Conservation (phyloP, 768 basidiomycete species). For the Lactarius sanguifluus region DNA sequence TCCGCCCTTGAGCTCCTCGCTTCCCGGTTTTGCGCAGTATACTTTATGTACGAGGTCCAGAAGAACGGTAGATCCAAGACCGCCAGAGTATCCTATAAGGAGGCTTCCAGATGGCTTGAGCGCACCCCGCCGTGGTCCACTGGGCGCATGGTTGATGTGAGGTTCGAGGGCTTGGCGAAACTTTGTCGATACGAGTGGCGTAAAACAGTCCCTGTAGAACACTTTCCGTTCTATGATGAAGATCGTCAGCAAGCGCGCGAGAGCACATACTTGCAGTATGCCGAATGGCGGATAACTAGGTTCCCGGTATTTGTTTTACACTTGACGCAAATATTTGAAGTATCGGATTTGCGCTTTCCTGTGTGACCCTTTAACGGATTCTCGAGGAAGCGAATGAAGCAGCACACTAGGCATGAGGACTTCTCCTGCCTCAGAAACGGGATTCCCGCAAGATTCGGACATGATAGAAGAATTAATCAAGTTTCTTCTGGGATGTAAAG, state of each 20-base stretch:
- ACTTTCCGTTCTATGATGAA: not conserved
- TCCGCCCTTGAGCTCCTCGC: constrained; percentile 48
- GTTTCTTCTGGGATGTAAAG: not conserved
- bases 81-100: constrained; percentile 73
- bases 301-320: constrained; percentile 68
- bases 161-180: constrained; percentile 69
- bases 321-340: constrained; percentile 65
- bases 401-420: constrained; percentile 64
- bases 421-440: constrained; percentile 53
- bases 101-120: constrained; percentile 70
- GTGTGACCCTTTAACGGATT: not conserved
- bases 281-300: constrained; percentile 73
- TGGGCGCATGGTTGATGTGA: constrained; percentile 53
- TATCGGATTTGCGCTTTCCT: constrained; percentile 71
- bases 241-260: constrained; percentile 12
- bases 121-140: constrained; percentile 55
- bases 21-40: constrained; percentile 46
- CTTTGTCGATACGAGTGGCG: constrained; percentile 57
- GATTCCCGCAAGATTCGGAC: constrained; percentile 56
- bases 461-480: not conserved
- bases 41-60: constrained; percentile 63
- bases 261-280: constrained; percentile 74
- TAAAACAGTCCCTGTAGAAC: constrained; percentile 59
- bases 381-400: not conserved
- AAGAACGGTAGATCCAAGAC: constrained; percentile 70